Conservation (phyloP, 2,329 filamentous ascomycete genomes). For the Xylaria arbuscula region DNA sequence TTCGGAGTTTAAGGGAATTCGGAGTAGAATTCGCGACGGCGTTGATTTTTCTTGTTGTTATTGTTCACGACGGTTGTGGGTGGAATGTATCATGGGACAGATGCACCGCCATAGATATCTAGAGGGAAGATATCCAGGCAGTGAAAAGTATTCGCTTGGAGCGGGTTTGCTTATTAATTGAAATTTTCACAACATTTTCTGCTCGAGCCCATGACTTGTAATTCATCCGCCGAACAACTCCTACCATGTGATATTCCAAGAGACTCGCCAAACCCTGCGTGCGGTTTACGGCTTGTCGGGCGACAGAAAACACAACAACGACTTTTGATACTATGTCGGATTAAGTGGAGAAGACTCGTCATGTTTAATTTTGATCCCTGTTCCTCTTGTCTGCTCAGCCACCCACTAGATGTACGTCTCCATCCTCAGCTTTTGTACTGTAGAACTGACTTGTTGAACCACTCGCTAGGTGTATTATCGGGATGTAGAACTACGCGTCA, state of each 20-base stretch:
- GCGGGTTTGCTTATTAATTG: not conserved
- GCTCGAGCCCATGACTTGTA: not conserved
- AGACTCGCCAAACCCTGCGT: not conserved
- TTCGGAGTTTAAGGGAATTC: slow-evolving; percentile 5
- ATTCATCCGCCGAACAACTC: too few relatives aligned
- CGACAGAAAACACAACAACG: slow-evolving; percentile 3
- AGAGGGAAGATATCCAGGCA: slow-evolving; percentile 6
- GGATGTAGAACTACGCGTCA: too few relatives aligned
- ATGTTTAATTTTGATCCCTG: slow-evolving; percentile 31
- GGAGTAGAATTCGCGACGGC: slow-evolving; percentile 21
- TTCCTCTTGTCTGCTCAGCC: slow-evolving; percentile 31
- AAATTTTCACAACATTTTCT: not conserved
- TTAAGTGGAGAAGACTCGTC: slow-evolving; percentile 31
- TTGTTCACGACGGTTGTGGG: slow-evolving; percentile 8
- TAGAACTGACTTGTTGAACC: too few relatives aligned
- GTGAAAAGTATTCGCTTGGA: slow-evolving; percentile 7
- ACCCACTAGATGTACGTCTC: slow-evolving; percentile 5
- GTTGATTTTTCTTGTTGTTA: not conserved
- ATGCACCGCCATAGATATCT: slow-evolving; percentile 15
- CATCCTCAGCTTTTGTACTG: slow-evolving; percentile 3
- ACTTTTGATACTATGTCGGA: slow-evolving; percentile 2
- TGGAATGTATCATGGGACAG: slow-evolving; percentile 8
- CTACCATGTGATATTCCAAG: not conserved
- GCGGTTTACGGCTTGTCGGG: slow-evolving; percentile 16
- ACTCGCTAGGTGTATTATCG: too few relatives aligned